phyloP scores from a whole-genome alignment of 768 basidiomycete genomes.

The Lepiota brunneoincarnata region DNA sequence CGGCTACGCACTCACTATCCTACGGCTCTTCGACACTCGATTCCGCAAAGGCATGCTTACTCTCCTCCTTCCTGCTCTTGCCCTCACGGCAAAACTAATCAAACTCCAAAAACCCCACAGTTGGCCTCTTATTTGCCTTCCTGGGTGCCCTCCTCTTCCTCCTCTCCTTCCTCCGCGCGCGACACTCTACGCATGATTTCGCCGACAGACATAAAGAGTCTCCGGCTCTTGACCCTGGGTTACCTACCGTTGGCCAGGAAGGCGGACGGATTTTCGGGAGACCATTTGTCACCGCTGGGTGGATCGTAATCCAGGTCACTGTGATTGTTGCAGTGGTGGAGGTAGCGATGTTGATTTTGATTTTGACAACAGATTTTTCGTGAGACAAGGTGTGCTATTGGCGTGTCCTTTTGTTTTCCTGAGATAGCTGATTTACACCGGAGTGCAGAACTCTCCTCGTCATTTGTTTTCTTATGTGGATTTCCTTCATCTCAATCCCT shows the following conservation, averaged over 20 bases:
- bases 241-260: conserved; percentile 60
- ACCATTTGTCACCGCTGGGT: conserved; percentile 80
- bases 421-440: neutral
- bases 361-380: conserved; percentile 31
- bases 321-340: conserved; percentile 62
- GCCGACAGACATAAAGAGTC: conserved; percentile 53
- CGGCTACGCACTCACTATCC: conserved; percentile 68
- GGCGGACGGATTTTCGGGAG: conserved; percentile 65
- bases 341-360: conserved; percentile 60
- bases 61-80: neutral
- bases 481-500: neutral
- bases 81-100: neutral
- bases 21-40: conserved; percentile 73
- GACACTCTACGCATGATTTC: conserved; percentile 73
- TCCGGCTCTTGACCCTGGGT: conserved; percentile 29
- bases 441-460: neutral
- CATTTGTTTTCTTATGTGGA: neutral
- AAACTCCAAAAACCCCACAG: conserved; percentile 19
- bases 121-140: conserved; percentile 62
- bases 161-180: conserved; percentile 55
- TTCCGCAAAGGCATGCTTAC: conserved; percentile 69
- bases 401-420: neutral
- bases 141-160: conserved; percentile 61
- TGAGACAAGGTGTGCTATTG: neutral
- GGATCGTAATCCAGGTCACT: conserved; percentile 62